These are phyloP conservation scores for Yarrowia sp. DNA, from an alignment of 805 yeast genomes.

Conservation along the genomic window DNA sequence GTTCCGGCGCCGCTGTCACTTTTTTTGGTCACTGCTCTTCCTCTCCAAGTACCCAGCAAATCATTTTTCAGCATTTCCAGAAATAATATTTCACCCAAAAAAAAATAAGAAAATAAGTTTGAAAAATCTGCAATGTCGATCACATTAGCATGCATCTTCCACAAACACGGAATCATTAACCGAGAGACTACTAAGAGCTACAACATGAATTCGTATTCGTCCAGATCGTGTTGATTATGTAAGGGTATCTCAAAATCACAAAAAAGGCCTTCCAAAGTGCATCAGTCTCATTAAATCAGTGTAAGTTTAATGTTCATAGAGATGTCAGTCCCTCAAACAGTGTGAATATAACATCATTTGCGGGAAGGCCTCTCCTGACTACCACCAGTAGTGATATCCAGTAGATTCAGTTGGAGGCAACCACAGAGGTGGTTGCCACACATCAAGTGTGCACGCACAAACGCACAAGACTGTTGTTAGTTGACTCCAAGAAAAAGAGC, in stretches of 20 bases:
- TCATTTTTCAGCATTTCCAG: too few species aligned
- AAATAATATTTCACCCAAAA: neutral
- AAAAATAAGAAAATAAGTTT: neutral
- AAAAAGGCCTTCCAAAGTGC: constrained; percentile 1
- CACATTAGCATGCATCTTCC: neutral
- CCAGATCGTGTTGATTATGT: neutral
- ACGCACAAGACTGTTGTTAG: neutral
- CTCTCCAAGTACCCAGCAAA: neutral
- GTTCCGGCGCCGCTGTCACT: too few species aligned
- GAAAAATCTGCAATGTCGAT: neutral
- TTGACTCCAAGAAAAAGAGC: neutral
- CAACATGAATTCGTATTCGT: too few species aligned
- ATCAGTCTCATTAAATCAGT: constrained; percentile 27
- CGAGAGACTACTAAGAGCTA: neutral
- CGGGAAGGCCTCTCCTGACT: constrained; percentile 13
- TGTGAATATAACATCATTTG: constrained; percentile 26
- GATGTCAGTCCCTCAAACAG: constrained; percentile 27
- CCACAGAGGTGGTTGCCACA: neutral
- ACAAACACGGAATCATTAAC: neutral
- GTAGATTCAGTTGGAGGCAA: neutral
- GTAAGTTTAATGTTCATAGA: constrained; percentile 15
- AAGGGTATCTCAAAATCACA: constrained; percentile 7
- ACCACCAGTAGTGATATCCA: constrained; percentile 21
- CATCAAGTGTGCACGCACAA: neutral
- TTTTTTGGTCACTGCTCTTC: too few species aligned